These are phyloP conservation scores for Melaleuca alternifolia DNA, from an alignment of 345 rosid species.

Conservation along the genomic window DNA sequence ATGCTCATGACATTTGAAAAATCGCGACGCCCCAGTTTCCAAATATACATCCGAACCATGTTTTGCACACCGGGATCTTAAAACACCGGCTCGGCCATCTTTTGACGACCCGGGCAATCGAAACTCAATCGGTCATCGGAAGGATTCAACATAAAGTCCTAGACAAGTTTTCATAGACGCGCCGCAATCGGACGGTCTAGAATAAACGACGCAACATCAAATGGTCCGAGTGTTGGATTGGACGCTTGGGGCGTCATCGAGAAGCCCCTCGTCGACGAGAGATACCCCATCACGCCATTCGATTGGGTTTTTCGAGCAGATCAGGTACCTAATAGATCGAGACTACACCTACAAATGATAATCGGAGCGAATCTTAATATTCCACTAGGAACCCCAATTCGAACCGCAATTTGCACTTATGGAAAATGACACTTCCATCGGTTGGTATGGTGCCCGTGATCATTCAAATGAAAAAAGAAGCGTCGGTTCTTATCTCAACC, in stretches of 20 bases:
- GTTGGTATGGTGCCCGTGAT: background rate
- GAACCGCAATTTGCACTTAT: background rate
- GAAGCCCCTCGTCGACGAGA: background rate
- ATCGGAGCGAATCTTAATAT: background rate
- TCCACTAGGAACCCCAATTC: background rate
- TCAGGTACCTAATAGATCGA: background rate
- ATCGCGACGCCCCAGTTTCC: background rate
- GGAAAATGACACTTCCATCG: background rate
- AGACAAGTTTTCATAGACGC: background rate
- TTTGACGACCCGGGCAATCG: background rate
- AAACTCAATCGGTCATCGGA: accelerated
- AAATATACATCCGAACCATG: background rate
- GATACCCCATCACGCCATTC: background rate
- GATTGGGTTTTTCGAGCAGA: accelerated
- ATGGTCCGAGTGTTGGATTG: accelerated
- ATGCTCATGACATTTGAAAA: background rate
- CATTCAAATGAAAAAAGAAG: background rate
- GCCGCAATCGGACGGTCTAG: background rate
- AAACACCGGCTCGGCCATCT: accelerated
- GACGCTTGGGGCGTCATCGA: background rate
- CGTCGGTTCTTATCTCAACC: background rate
- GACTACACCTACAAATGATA: background rate
- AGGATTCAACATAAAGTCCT: background rate
- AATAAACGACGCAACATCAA: background rate
- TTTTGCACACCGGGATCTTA: background rate